Evolutionary conservation across 805 yeast species (phyloP), one percentile per base, ranked within the genome.

Genomic region (Pichia eremophila): DNA sequence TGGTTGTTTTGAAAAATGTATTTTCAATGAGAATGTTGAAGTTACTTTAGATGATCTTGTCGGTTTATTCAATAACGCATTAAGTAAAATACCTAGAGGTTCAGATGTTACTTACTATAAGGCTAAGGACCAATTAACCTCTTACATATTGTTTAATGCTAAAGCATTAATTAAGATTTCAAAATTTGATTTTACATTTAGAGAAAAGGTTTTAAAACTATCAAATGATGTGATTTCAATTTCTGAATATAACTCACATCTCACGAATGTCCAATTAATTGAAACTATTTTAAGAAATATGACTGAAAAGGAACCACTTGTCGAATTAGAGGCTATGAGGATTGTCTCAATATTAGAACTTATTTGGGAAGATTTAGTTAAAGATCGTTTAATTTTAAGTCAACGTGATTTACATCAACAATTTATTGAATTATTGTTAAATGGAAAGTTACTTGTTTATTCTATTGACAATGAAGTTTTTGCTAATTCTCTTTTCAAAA

Each of bases 401-500:
- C 93, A 87, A 52, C 76, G 79, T 45, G 71, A 71, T 14, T 68
- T 86, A 42, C 96, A 89, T 54, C 58, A 75, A 14, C 49, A 57
- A 0, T 68, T 84, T 29, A 78, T 88, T 25, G 65, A 73, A n/a
- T 58, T 79, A 0, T 41, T 80, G 8, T 71, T 77, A 45, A 66
- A 74, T 52, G 62, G 68, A 4, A 54, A 51, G 2, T 50, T 81
- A 7, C 52, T 85, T 39, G 56, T 48, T 8, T 54, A 55, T 10
- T 70, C 83, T 0, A 55, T 63, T 1, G 54, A 57, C 1, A 62
- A 61, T 50, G 60, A 54, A 14, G 52, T 47, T 1, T 53, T 70
- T 18, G 58, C 64, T 11, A 58, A 54, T 8, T 49, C 50, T 0
- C 57, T 78, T 1, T 55, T 51, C 22, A 52, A 47, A 18, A 69